Base-by-base conservation (phyloP, 2,329 filamentous ascomycete species). In the Xylaria polymorpha region DNA sequence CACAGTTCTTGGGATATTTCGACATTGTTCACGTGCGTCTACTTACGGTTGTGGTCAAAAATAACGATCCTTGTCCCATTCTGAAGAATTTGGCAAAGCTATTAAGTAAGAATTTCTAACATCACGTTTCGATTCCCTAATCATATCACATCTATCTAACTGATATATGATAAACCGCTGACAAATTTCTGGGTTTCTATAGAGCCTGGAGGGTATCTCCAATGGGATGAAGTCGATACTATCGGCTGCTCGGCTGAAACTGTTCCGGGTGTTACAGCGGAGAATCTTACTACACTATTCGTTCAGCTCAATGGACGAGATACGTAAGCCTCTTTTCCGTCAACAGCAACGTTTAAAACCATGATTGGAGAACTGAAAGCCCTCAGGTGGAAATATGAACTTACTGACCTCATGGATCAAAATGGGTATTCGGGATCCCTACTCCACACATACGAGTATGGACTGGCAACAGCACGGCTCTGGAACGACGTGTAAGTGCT, bases 1-100 rank as follows among this genome's bases (percentile, higher is more conserved):
- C 32, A 14, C 25, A 64, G n/a, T 72, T 72, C 18, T 29, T 64
- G 1, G 67, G 57, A 4, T 64, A 61, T 15, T 73, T 72, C 29
- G 67, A 73, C 22, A 22, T 71, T 22, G 67, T 73, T 0, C 72
- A 72, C 48, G 64, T 71, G n/a, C 46, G 70, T 8, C 61, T 73
- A 12, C 59, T 72, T 37, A 69, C 64, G 1, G 50, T 66, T 12
- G 68, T 72, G 32, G 41, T 73, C 2, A 59, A 60, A 39, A 61
- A 70, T n/a, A 67, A 69, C 20, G 66, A 71, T 22, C 70, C 68
- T 0, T 55, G 29, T 39, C 72, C 61, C 3, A 39, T 71, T 7
- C 46, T 71, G 5, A 46, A 25, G 35, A 67, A 64, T 37, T 22
- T 72, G 37, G 60, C 48, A 7, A 72, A 68, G 32, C 46, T 72